A percentile compares a stretch with the other conserved stretches of the same genome.
These are phyloP conservation scores for Dothistroma septosporum DNA, from an alignment of 2,329 filamentous ascomycete genomes.

Conservation along the genomic window DNA sequence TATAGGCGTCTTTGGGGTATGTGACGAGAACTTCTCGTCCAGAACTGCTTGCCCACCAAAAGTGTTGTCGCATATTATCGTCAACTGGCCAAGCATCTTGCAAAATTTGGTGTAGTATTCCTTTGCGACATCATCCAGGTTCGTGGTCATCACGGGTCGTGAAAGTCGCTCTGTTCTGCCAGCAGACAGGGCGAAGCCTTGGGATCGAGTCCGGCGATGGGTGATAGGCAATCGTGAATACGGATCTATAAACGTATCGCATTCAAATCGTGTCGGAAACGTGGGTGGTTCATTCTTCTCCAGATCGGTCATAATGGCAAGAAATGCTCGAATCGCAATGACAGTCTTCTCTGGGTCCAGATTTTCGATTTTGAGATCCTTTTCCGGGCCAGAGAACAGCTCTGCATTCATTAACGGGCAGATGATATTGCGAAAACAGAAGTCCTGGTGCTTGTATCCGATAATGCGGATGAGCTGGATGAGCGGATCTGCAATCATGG, in stretches of 20 bases:
- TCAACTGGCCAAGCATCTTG: constrained; percentile 91
- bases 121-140: constrained; percentile 69
- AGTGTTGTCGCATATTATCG: constrained; percentile 90
- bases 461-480: constrained; percentile 94
- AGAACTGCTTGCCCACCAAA: constrained; percentile 94
- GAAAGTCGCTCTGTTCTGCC: constrained; percentile 63
- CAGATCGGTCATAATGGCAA: constrained; percentile 87
- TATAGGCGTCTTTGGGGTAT: constrained; percentile 89
- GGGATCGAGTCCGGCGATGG: constrained; percentile 35
- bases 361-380: constrained; percentile 81
- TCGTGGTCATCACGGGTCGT: constrained; percentile 55
- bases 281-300: constrained; percentile 82
- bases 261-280: constrained; percentile 66
- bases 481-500: constrained; percentile 78
- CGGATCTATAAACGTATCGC: constrained; percentile 42
- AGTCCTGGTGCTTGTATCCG: constrained; percentile 87
- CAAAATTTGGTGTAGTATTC: constrained; percentile 90
- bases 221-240: constrained; percentile 35
- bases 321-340: constrained; percentile 90
- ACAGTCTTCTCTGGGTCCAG: constrained; percentile 95
- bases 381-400: constrained; percentile 59
- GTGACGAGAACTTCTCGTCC: constrained; percentile 88
- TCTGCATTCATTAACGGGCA: constrained; percentile 93
- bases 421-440: constrained; percentile 88
- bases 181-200: constrained; percentile 37